A percentile compares a stretch with the other conserved stretches of the same genome.
phyloP scores from a whole-genome alignment of 305 asterid genomes.

The Solanum chacoense region DNA sequence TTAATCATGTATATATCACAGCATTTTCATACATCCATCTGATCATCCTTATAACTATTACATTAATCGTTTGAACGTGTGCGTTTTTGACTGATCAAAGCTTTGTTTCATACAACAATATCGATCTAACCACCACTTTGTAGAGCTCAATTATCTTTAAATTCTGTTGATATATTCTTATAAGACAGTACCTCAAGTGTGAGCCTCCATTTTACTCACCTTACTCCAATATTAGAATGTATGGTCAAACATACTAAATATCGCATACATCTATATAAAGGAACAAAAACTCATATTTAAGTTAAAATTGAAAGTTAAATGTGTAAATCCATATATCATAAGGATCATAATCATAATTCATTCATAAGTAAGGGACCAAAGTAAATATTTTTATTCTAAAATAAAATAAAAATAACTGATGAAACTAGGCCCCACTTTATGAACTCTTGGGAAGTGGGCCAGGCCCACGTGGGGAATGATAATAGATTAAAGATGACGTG shows the following conservation, averaged over 20 bases:
- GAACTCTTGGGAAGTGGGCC: not conserved
- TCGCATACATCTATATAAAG: not conserved
- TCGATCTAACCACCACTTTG: rapidly evolving
- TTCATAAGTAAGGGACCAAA: not conserved
- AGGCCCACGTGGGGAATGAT: not conserved
- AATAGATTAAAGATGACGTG: not conserved
- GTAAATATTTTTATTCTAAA: not conserved
- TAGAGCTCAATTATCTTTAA: not conserved
- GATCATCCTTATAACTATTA: not conserved
- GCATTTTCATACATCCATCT: not conserved
- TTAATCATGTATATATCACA: not conserved
- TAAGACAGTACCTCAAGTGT: rapidly evolving
- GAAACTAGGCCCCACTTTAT: not conserved
- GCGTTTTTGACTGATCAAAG: rapidly evolving
- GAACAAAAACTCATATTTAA: not conserved
- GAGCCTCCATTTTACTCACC: not conserved
- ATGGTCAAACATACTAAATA: not conserved
- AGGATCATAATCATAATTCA: not conserved
- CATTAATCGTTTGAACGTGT: not conserved
- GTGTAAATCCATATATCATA: not conserved
- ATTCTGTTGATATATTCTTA: not conserved
- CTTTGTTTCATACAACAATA: rapidly evolving
- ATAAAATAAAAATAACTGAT: not conserved
- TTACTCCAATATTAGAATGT: not conserved
- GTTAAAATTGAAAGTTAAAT: not conserved